Evolutionary conservation across 208 protist genomes (phyloP).

Genomic region (Trypanosoma grayi): DNA sequence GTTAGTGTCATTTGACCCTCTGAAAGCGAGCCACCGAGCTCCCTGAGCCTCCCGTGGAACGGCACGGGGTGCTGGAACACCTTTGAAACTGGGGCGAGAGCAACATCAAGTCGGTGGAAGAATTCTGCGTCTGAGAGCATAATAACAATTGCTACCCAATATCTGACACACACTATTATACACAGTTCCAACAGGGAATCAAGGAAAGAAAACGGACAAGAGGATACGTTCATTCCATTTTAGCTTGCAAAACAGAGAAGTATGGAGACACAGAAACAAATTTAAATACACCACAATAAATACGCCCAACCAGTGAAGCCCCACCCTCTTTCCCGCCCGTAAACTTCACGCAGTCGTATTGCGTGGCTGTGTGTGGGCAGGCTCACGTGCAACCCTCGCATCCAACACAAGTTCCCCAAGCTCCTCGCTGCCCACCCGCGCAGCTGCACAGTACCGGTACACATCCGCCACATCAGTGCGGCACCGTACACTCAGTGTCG

Average conservation of each 20-base stretch:
- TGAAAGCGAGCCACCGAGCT: neutral
- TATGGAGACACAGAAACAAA: too few relatives aligned
- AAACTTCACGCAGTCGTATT: too few relatives aligned
- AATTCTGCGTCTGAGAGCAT: constrained; percentile 31
- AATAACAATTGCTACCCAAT: neutral
- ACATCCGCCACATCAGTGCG: constrained; percentile 21
- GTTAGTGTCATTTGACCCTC: neutral
- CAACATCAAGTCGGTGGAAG: constrained; percentile 38
- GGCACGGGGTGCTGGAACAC: constrained; percentile 48
- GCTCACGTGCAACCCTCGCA: too few relatives aligned
- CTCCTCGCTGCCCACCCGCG: neutral
- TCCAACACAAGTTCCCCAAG: constrained; percentile 11
- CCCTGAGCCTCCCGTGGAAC: constrained; percentile 19
- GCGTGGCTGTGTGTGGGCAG: too few relatives aligned
- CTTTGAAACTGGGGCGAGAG: constrained; percentile 43
- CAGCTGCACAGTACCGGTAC: neutral
- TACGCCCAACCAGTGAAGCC: too few relatives aligned
- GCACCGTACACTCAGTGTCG: constrained; percentile 15
- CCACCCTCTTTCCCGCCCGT: too few relatives aligned
- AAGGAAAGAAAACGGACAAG: constrained; percentile 1
- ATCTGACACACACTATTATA: neutral
- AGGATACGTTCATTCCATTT: too few relatives aligned
- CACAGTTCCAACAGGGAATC: neutral
- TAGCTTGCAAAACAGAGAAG: too few relatives aligned
- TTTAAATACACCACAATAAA: too few relatives aligned